A percentile compares a stretch with the other conserved stretches of the same genome.
These are phyloP conservation scores for Bremia lactucae DNA, from an alignment of 352 stramenopile species.

Conservation along the genomic window DNA sequence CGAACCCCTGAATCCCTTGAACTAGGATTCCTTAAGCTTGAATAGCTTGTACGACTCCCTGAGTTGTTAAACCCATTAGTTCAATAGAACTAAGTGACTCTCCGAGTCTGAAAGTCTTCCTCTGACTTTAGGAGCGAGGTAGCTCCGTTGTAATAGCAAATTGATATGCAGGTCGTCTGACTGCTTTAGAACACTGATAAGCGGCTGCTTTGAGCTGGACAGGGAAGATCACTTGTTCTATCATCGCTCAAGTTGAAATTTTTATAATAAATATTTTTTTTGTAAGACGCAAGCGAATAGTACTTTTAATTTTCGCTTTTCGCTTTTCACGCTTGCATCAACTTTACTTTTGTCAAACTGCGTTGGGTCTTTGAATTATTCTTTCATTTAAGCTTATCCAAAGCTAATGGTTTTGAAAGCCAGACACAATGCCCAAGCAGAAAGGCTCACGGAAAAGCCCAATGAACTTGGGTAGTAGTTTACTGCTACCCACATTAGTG, in stretches of 20 bases:
- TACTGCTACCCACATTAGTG: too few relatives aligned
- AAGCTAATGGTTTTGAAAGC: constrained; percentile 34
- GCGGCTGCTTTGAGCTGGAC: constrained; percentile 10
- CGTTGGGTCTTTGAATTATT: constrained; percentile 20
- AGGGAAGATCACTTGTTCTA: constrained; percentile 35
- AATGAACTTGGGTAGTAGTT: too few relatives aligned
- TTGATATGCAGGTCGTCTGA: neutral
- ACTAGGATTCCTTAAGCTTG: too few relatives aligned
- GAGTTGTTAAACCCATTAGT: too few relatives aligned
- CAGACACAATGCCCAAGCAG: constrained; percentile 29
- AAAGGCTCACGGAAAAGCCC: too few relatives aligned
- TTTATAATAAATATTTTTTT: too few relatives aligned
- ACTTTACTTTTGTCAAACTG: constrained; percentile 40
- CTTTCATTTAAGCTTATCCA: constrained; percentile 24
- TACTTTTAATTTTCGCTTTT: constrained; percentile 19
- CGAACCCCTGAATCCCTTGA: too few relatives aligned
- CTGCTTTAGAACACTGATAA: constrained; percentile 12
- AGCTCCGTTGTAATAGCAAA: neutral
- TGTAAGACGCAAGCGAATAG: too few relatives aligned
- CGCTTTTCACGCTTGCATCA: constrained; percentile 32
- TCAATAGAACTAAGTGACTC: too few relatives aligned
- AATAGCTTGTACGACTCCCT: too few relatives aligned
- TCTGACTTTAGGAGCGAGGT: too few relatives aligned
- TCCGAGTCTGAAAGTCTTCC: too few relatives aligned
- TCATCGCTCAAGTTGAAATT: constrained; percentile 35